These are phyloP conservation scores for Aotearoamyces nothofagi DNA, from an alignment of 2,329 filamentous ascomycete genomes.

Conservation along the genomic window DNA sequence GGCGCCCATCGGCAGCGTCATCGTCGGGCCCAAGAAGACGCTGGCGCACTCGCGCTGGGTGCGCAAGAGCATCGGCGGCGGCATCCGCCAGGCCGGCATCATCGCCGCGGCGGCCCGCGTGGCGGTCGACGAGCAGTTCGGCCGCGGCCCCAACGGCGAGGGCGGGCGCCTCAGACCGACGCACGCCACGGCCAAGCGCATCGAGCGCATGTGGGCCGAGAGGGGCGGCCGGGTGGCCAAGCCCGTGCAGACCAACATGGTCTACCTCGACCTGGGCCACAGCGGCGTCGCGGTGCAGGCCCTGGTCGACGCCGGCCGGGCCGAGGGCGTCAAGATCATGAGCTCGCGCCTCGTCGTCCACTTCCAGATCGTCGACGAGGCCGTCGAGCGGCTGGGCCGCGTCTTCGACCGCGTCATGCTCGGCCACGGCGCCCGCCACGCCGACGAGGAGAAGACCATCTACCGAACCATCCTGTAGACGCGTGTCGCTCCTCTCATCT, in stretches of 20 bases:
- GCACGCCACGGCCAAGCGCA: conserved; percentile 41
- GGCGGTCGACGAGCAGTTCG: conserved; percentile 62
- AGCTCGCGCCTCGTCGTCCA: conserved; percentile 1
- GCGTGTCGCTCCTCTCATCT: no score
- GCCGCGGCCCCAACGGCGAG: conserved; percentile 32
- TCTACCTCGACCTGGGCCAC: not conserved
- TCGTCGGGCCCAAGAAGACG: conserved; percentile 40
- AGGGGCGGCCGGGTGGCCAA: conserved; percentile 40
- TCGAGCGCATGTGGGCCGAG: conserved; percentile 41
- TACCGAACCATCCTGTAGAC: no score
- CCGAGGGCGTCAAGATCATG: not conserved
- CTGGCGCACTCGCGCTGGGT: conserved; percentile 49
- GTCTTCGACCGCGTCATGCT: no score
- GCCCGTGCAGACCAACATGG: conserved; percentile 18
- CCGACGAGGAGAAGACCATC: no score
- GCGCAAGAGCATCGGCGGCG: conserved; percentile 64
- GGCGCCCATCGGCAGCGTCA: conserved; percentile 59
- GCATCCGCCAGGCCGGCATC: conserved; percentile 57
- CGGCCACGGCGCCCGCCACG: no score
- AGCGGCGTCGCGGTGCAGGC: not conserved
- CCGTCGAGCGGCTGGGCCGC: not conserved
- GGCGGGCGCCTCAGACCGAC: conserved; percentile 41
- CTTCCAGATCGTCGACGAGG: not conserved
- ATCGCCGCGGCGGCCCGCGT: conserved; percentile 57
- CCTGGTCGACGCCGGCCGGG: not conserved